These are phyloP conservation scores for Echinosophora koreensis DNA, from an alignment of 306 rosid species.

Conservation along the genomic window DNA sequence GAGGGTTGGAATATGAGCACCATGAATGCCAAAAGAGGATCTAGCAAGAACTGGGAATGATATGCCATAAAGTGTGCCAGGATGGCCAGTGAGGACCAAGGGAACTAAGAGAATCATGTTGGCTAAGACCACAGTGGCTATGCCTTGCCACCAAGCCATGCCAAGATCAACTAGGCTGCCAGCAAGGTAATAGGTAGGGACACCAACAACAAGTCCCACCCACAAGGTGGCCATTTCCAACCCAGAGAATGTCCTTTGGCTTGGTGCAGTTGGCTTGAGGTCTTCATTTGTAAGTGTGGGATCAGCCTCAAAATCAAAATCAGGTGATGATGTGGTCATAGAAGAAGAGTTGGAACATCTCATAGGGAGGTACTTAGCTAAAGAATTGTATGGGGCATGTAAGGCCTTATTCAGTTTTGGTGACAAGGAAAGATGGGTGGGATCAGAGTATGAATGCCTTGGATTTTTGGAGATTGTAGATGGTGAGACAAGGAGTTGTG, in stretches of 20 bases:
- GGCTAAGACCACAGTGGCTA: slow-evolving; percentile 78
- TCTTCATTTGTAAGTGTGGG: slow-evolving; percentile 75
- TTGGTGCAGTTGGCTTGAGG: slow-evolving; percentile 70
- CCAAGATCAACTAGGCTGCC: slow-evolving; percentile 93
- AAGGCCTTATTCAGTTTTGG: slow-evolving; percentile 1
- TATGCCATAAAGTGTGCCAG: slow-evolving; percentile 84
- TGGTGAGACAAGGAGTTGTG: slow-evolving; percentile 26
- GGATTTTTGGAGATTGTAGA: slow-evolving; percentile 18
- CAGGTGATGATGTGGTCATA: not conserved
- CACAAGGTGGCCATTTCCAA: slow-evolving; percentile 81
- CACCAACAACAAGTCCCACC: slow-evolving; percentile 91
- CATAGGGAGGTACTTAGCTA: slow-evolving; percentile 6
- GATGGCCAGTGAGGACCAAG: slow-evolving; percentile 76
- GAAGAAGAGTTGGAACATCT: slow-evolving; percentile 42
- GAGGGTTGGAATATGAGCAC: slow-evolving; percentile 88
- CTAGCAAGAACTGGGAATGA: slow-evolving; percentile 88
- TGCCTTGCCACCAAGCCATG: slow-evolving; percentile 99
- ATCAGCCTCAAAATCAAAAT: slow-evolving; percentile 45
- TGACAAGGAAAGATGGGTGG: slow-evolving; percentile 20
- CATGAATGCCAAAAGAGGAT: slow-evolving; percentile 84
- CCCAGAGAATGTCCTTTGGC: slow-evolving; percentile 69
- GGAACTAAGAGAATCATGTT: slow-evolving; percentile 68
- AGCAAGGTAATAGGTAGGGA: slow-evolving; percentile 88
- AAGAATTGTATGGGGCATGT: not conserved
- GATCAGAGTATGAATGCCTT: slow-evolving; percentile 30